Evolutionary conservation across 2,329 filamentous ascomycete species (phyloP).

Genomic region (Helotiales sp.): DNA sequence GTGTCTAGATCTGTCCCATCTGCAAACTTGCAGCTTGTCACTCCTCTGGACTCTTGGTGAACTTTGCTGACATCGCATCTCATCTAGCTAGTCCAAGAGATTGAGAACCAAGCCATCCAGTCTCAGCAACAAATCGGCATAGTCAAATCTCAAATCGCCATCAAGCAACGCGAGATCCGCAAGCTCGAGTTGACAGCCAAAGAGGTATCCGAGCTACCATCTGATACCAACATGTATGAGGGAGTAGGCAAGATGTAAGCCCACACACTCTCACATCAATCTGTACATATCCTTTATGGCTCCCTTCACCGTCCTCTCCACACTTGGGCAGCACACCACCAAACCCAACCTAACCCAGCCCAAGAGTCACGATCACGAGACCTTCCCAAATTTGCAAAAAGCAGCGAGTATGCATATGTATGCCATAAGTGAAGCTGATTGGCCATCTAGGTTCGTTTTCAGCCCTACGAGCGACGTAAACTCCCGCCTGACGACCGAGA

Average conservation of each 20-base stretch:
- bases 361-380: slow-evolving; percentile 1
- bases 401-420: background rate
- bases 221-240: slow-evolving; percentile 84
- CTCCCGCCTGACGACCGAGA: slow-evolving; percentile 76
- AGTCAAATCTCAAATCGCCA: slow-evolving; percentile 80
- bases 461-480: slow-evolving; percentile 75
- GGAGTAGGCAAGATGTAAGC: slow-evolving; percentile 95
- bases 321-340: background rate
- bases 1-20: too few species aligned
- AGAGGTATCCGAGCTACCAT: slow-evolving; percentile 78
- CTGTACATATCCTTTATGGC: background rate
- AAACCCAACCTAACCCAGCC: background rate
- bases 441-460: slow-evolving; percentile 76
- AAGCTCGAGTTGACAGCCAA: slow-evolving; percentile 85
- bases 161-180: slow-evolving; percentile 87
- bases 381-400: background rate
- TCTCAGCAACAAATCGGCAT: slow-evolving; percentile 92
- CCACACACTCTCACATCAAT: background rate
- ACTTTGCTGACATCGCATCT: slow-evolving; percentile 8
- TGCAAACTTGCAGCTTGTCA: background rate
- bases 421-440: slow-evolving; percentile 10
- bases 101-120: slow-evolving; percentile 84
- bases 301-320: background rate
- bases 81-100: slow-evolving; percentile 83
- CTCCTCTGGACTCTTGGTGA: background rate